phyloP scores from a whole-genome alignment of 73 alveolate species.

The Breviolum minutum region DNA sequence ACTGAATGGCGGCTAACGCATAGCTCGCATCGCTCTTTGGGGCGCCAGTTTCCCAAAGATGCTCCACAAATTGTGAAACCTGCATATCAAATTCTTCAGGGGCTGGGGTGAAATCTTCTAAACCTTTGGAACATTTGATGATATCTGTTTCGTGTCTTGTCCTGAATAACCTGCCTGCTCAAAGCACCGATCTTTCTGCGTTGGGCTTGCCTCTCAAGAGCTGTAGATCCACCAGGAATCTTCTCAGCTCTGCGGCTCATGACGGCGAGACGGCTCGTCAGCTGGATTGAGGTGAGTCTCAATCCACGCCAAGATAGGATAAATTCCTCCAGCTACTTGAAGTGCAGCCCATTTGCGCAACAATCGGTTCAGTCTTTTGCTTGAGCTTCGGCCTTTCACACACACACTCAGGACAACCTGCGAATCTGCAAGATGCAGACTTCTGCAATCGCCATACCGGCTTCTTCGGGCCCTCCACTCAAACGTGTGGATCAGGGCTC shows the following conservation, averaged over 20 bases:
- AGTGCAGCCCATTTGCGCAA: background rate
- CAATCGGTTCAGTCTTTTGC: background rate
- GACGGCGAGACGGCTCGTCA: conserved; percentile 35
- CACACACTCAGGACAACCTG: background rate
- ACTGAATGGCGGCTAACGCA: background rate
- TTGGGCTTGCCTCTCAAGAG: background rate
- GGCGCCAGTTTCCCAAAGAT: background rate
- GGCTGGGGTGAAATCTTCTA: background rate
- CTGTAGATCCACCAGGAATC: background rate
- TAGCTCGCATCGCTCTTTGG: background rate
- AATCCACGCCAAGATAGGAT: conserved; percentile 8
- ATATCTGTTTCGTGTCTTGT: background rate
- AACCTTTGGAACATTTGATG: background rate
- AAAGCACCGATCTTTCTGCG: background rate
- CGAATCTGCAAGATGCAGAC: background rate
- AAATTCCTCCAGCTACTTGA: background rate
- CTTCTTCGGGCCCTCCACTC: background rate
- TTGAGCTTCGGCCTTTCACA: background rate
- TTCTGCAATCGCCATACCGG: background rate
- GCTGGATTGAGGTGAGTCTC: conserved; percentile 10
- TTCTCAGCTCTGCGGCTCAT: background rate
- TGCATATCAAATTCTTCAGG: background rate
- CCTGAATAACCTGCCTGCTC: background rate
- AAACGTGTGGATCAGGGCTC: background rate
- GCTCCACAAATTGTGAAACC: background rate